Evolutionary conservation across 2,329 filamentous ascomycete species (phyloP), one percentile per base, ranked within the genome.

Genomic region (Colletotrichum liaoningense): DNA sequence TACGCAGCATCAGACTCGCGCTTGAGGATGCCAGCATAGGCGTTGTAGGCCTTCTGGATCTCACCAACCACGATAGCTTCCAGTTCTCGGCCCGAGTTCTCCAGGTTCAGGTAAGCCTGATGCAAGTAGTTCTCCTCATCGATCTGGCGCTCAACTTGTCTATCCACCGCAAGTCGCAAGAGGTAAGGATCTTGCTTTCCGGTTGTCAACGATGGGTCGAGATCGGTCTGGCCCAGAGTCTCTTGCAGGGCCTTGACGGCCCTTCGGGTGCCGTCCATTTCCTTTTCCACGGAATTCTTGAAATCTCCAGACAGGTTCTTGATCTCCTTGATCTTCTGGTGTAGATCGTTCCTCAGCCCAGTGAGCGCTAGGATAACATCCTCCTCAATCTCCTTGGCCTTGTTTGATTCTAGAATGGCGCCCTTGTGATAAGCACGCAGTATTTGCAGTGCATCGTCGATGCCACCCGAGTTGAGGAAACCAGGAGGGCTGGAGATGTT

Each of bases 311-410:
- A 94, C 19, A 99, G 86, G 77, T 92, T 93, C 85, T 97, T 98
- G 85, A 99, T 99, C 84, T 99, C 97, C 83, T 98, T 99, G 83
- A 97, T 97, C 86, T 99, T 99, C 81, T 97, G 95, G 74, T 93
- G 93, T 22, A 99, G 87, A 82, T 99, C 97, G 79, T 92, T 95
- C 71, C 97, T 88, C 67, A 99, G 86, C 1, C 95, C 95, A 2
- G 93, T 95, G 69, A 99, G 87, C 65, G 96, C 95, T 63, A 94
- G 87, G 75, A 98, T 95, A 59, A 99, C 95, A 79, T 98, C 96
- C 74, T 92, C 92, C 81, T 98, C 95, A 70, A 98, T 95, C 75
- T 98, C 95, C 70, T 90, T 92, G 2, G 96, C 95, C 84, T 98
- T 98, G 83, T 93, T 95, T 16, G 95, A 91, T 80, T 98, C 97